These are phyloP conservation scores for Funneliformis mosseae DNA, from an alignment of 192 early-diverging fungal genomes.

Conservation along the genomic window DNA sequence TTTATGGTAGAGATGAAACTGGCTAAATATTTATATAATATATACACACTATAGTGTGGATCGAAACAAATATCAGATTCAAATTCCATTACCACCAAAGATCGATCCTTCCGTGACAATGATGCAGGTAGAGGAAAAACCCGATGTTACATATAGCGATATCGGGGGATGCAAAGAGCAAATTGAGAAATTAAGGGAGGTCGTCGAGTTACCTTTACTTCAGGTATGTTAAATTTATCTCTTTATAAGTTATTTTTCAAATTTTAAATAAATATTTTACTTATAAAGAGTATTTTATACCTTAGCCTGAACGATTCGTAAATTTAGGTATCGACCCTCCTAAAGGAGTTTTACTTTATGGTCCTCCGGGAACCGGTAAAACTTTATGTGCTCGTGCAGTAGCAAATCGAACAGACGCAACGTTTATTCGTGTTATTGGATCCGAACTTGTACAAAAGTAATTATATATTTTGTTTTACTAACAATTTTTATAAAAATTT, in stretches of 20 bases:
- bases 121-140: constrained; percentile 99
- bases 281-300: background rate
- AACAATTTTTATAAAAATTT: constrained; percentile 12
- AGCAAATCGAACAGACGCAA: constrained; percentile 98
- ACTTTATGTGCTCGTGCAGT: constrained; percentile 97
- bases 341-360: constrained; percentile 98
- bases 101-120: constrained; percentile 98
- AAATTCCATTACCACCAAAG: constrained; percentile 97
- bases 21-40: background rate
- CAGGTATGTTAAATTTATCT: constrained; percentile 42
- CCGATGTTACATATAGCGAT: constrained; percentile 99
- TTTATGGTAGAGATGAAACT: background rate
- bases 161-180: constrained; percentile 99
- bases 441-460: constrained; percentile 98
- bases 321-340: constrained; percentile 99
- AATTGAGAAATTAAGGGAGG: constrained; percentile 99
- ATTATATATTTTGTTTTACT: background rate
- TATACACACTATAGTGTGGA: constrained; percentile 73
- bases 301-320: constrained; percentile 91
- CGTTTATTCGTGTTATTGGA: constrained; percentile 99
- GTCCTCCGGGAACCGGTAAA: constrained; percentile 96
- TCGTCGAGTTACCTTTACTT: constrained; percentile 95
- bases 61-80: constrained; percentile 98
- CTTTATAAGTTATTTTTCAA: background rate
- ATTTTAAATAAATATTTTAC: background rate